Evolutionary conservation across 768 basidiomycete genomes (phyloP).

Genomic region (Tylopilus sp.): DNA sequence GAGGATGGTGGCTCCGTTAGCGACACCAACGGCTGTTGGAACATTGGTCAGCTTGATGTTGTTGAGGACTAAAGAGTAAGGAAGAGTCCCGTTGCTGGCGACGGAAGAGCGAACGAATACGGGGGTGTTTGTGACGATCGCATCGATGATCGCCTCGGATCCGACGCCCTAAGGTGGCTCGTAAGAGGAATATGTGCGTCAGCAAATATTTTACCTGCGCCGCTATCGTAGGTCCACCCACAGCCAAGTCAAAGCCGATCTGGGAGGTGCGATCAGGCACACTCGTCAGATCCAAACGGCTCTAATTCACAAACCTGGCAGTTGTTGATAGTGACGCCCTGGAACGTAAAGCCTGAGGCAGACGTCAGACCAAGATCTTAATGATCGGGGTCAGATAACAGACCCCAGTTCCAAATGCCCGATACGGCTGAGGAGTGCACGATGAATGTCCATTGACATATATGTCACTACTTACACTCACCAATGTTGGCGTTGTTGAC

Average conservation of each 20-base stretch:
- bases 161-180: slow-evolving; percentile 35
- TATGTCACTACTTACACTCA: slow-evolving; percentile 7
- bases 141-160: slow-evolving; percentile 44
- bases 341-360: slow-evolving; percentile 47
- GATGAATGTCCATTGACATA: neutral
- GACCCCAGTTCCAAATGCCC: slow-evolving; percentile 42
- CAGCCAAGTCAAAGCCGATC: slow-evolving; percentile 45
- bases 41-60: slow-evolving; percentile 36
- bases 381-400: neutral
- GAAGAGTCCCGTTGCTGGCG: slow-evolving; percentile 25
- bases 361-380: neutral
- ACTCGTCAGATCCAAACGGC: neutral
- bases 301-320: slow-evolving; percentile 19
- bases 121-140: slow-evolving; percentile 42
- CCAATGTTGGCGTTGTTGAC: slow-evolving; percentile 44
- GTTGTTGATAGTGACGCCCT: slow-evolving; percentile 45
- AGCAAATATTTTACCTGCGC: slow-evolving; percentile 28
- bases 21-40: slow-evolving; percentile 30
- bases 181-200: neutral
- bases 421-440: slow-evolving; percentile 20
- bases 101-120: slow-evolving; percentile 40
- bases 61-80: slow-evolving; percentile 35
- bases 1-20: slow-evolving; percentile 32
- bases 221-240: slow-evolving; percentile 33
- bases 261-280: slow-evolving; percentile 1